phyloP scores from a whole-genome alignment of 2,329 filamentous ascomycete genomes.

The Pseudocercospora cruenta region DNA sequence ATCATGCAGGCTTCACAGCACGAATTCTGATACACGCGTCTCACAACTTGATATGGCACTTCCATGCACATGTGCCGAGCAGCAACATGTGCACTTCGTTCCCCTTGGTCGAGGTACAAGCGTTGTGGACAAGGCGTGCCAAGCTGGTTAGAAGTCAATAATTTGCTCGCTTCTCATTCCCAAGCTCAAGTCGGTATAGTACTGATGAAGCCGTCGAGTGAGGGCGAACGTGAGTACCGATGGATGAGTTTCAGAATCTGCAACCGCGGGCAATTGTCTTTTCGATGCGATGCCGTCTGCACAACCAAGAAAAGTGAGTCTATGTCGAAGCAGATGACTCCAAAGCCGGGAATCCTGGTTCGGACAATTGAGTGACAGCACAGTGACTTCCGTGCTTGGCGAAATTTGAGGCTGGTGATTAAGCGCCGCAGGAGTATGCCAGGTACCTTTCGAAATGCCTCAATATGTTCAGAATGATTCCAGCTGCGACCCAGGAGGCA shows the following conservation, averaged over 20 bases:
- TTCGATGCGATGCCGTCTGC: neutral
- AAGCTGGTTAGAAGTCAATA: neutral
- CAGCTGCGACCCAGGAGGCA: neutral
- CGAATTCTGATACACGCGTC: neutral
- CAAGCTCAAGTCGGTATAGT: neutral
- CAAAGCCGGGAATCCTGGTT: neutral
- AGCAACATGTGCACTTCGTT: neutral
- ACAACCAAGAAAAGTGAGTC: neutral
- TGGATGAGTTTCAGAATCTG: neutral
- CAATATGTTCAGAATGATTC: neutral
- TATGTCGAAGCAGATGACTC: neutral
- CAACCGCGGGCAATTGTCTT: neutral
- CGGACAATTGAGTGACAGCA: neutral
- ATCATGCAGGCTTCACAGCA: neutral
- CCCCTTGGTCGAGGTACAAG: neutral
- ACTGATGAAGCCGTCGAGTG: too few relatives aligned
- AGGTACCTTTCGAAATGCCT: neutral
- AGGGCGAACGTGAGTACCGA: neutral
- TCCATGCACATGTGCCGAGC: neutral
- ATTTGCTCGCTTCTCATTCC: neutral
- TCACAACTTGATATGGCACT: neutral
- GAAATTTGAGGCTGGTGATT: too few relatives aligned
- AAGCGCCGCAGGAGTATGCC: neutral
- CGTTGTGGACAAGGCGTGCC: neutral
- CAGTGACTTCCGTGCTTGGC: neutral